Evolutionary conservation across 164 flowering plant species (phyloP).

Genomic region (Kingdonia uniflora): DNA sequence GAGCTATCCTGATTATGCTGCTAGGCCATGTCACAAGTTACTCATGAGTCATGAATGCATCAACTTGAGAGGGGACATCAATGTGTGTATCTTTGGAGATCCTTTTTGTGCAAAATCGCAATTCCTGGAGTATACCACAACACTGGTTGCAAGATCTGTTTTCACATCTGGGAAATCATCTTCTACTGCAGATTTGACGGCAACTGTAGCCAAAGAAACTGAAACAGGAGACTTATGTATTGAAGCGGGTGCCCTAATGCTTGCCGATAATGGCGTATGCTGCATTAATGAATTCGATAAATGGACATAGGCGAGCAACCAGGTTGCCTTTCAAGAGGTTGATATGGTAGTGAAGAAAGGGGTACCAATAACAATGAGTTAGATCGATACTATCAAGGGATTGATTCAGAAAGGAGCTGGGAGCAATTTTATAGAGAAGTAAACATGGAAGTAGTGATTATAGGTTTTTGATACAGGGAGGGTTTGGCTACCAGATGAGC

Average conservation of each 20-base stretch:
- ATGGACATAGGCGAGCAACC: constrained; percentile 97
- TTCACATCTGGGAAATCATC: constrained; percentile 96
- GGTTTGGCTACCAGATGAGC: too few species aligned
- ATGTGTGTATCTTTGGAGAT: constrained; percentile 95
- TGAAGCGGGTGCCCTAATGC: constrained; percentile 99
- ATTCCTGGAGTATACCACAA: constrained; percentile 66
- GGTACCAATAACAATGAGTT: too few species aligned
- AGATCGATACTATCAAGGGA: too few species aligned
- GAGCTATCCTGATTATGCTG: constrained; percentile 89
- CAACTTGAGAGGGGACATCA: constrained; percentile 89
- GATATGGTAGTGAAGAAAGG: too few species aligned
- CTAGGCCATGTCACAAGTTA: constrained; percentile 76
- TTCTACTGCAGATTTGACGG: constrained; percentile 97
- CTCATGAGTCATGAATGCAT: constrained; percentile 97
- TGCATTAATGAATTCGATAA: constrained; percentile 99
- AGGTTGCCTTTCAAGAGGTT: constrained; percentile 1
- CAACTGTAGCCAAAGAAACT: constrained; percentile 96
- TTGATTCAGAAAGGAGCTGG: too few species aligned
- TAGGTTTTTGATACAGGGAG: too few species aligned
- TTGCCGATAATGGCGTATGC: constrained; percentile 94
- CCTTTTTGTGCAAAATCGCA: constrained; percentile 98
- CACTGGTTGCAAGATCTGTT: constrained; percentile 79
- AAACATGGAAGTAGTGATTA: too few species aligned
- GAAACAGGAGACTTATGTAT: constrained; percentile 99
- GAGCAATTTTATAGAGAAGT: too few species aligned